Evolutionary conservation across 495 filamentous ascomycete species (phyloP).

Genomic region (Collariella sp.): DNA sequence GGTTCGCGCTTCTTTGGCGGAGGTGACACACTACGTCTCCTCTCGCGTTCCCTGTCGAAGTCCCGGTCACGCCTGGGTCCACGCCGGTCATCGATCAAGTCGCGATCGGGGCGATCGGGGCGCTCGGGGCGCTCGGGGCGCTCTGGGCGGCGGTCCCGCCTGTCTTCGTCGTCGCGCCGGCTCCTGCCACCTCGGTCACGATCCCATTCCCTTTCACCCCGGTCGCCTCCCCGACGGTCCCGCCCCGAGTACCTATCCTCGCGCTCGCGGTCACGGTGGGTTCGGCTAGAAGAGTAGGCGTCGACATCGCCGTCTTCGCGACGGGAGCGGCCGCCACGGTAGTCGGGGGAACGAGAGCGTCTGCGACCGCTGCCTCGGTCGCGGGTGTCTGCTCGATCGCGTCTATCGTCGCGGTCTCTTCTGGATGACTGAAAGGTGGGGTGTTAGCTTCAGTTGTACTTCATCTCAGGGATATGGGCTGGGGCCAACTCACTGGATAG

Average conservation of each 20-base stretch:
- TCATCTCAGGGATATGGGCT: neutral
- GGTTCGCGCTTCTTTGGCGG: slow-evolving; percentile 85
- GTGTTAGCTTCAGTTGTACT: neutral
- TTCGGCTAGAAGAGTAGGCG: slow-evolving; percentile 81
- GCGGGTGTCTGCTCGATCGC: slow-evolving; percentile 32
- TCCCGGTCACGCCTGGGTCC: slow-evolving; percentile 42
- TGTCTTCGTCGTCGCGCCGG: slow-evolving; percentile 59
- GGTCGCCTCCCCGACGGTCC: slow-evolving; percentile 35
- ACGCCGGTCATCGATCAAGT: slow-evolving; percentile 37
- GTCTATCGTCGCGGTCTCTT: slow-evolving; percentile 45
- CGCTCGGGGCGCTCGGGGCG: too few species aligned
- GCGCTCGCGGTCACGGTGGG: slow-evolving; percentile 82
- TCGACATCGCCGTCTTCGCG: slow-evolving; percentile 65
- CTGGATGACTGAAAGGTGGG: slow-evolving; percentile 16
- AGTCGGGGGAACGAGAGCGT: slow-evolving; percentile 66
- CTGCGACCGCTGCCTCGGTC: slow-evolving; percentile 53
- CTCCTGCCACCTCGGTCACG: slow-evolving; percentile 51
- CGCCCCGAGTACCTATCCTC: slow-evolving; percentile 76
- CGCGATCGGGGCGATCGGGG: too few species aligned
- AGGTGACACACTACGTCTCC: slow-evolving; percentile 70
- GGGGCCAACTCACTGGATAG: slow-evolving; percentile 49
- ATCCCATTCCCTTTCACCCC: slow-evolving; percentile 52
- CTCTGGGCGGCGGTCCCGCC: slow-evolving; percentile 46
- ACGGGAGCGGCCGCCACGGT: slow-evolving; percentile 47
- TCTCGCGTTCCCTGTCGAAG: slow-evolving; percentile 51